These are phyloP conservation scores for Arthrobotrys entomopaga DNA, from an alignment of 2,329 filamentous ascomycete species.

Conservation along the genomic window DNA sequence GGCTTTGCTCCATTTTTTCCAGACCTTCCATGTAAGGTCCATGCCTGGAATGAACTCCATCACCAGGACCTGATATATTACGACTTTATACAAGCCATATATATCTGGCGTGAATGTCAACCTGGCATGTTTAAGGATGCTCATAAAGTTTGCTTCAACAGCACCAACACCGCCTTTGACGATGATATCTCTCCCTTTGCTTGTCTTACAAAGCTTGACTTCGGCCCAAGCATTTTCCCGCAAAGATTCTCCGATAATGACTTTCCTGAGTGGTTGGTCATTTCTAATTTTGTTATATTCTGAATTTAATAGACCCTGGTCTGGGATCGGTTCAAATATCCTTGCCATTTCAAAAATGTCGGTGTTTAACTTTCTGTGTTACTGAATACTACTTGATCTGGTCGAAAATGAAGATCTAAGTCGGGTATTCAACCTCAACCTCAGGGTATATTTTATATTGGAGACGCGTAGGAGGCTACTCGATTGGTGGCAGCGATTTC, in stretches of 20 bases:
- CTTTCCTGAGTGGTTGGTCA: conserved; percentile 1
- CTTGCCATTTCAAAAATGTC: conserved; percentile 11
- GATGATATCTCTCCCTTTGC: conserved; percentile 7
- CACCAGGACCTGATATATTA: conserved; percentile 12
- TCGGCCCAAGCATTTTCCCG: neutral
- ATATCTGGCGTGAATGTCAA: conserved; percentile 7
- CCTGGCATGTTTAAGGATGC: conserved; percentile 6
- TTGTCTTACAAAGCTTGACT: conserved; percentile 12
- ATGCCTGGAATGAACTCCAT: conserved; percentile 15
- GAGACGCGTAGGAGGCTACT: conserved; percentile 7
- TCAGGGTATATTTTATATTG: conserved; percentile 11
- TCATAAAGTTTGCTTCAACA: conserved; percentile 11
- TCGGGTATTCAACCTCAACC: conserved; percentile 16
- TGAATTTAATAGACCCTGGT: conserved; percentile 6
- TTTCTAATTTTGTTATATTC: neutral
- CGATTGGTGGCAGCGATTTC: conserved; percentile 8
- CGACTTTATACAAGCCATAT: conserved; percentile 6
- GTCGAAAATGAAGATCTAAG: conserved; percentile 6
- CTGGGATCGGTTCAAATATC: conserved; percentile 8
- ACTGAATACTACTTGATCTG: conserved; percentile 6
- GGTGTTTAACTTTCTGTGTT: conserved; percentile 2
- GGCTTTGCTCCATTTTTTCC: conserved; percentile 9
- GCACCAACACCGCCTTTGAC: neutral
- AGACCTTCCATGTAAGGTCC: conserved; percentile 3
- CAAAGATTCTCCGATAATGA: conserved; percentile 10